Conservation (phyloP, 2,329 filamentous ascomycete genomes). For the Alternaria sp. region DNA sequence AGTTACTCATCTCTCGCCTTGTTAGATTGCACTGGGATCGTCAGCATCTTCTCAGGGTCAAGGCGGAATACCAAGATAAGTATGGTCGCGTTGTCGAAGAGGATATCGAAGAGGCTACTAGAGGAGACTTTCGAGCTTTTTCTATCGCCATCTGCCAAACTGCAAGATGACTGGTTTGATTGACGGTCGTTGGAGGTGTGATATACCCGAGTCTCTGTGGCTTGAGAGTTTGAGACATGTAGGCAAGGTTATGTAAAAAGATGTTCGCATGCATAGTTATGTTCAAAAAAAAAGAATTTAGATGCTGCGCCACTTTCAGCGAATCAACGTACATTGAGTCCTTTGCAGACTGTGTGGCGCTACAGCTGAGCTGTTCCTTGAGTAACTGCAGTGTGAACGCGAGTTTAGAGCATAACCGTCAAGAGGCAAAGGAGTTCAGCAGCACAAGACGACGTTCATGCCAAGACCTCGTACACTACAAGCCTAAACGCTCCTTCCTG, state of each 20-base stretch:
- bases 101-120: conserved; percentile 79
- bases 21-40: conserved; percentile 94
- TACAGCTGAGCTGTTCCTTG: too few species aligned
- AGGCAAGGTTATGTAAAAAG: not conserved
- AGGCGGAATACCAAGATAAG: conserved; percentile 78
- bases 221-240: not conserved
- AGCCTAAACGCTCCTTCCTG: too few species aligned
- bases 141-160: conserved; percentile 68
- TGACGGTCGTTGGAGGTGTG: not conserved
- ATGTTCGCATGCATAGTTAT: not conserved
- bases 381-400: too few species aligned
- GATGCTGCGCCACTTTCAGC: too few species aligned
- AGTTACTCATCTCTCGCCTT: conserved; percentile 85
- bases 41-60: conserved; percentile 79
- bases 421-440: too few species aligned
- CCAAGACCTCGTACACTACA: too few species aligned
- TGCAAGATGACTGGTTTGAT: conserved; percentile 19
- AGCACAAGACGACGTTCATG: too few species aligned
- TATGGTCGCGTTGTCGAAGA: conserved; percentile 79
- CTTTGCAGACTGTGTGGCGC: too few species aligned
- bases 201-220: not conserved
- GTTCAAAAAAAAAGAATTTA: not conserved
- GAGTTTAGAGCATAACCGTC: too few species aligned
- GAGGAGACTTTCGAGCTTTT: conserved; percentile 79
- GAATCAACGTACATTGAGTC: too few species aligned